Base-by-base conservation (phyloP, 1,284 basidiomycete species). In the Malassezia japonica region DNA sequence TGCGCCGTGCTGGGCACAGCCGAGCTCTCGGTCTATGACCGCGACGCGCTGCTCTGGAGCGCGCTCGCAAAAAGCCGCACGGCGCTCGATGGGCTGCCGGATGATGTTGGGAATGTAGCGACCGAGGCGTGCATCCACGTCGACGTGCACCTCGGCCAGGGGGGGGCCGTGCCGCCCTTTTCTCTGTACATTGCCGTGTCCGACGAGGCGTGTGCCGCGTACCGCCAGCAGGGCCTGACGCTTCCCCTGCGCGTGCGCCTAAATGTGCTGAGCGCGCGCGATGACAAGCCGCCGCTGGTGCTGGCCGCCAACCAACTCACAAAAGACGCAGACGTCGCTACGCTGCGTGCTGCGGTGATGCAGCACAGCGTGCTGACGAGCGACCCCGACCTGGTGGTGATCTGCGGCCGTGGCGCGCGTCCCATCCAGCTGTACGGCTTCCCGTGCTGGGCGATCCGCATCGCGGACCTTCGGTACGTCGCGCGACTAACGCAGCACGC, bases 21-120 rank as follows among this genome's bases (percentile, higher is more conserved):
- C 7, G 51, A 54, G 29, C 35, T 54, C n/a, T 38, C 37, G 4
- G 41, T 54, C 13, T 54, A 48, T 27, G 51, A 54, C 16, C 20
- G 6, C 2, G 29, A 34, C 13, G 51, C 46, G 1, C 10, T 43
- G 15, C 37, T 46, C 18, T 18, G 23, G 8, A 4, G 25, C 20
- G 18, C 35, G 1, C 21, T 32, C 16, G 32, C 20, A 16, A 12
- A 20, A 9, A 15, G 24, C 3, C 28, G 13, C 10, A 2, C 6
- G 18, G 24, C 7, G 10, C 40, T 18, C 8, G 23, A 40, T 2
- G 8, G 4, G 23, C 21, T 24, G 1, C 21, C 28, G n/a, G 24
- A 40, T n/a, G 18, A 7, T 7, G 38, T 25, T 6, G 28, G 31
- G 2, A 42, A 32, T 21, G 2, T 23, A 12, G 12, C 18, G 2